Percentiles rank a stretch among this genome's conserved stretches.
Conservation (phyloP, 352 stramenopile species). For the Pythium myriotylum region DNA sequence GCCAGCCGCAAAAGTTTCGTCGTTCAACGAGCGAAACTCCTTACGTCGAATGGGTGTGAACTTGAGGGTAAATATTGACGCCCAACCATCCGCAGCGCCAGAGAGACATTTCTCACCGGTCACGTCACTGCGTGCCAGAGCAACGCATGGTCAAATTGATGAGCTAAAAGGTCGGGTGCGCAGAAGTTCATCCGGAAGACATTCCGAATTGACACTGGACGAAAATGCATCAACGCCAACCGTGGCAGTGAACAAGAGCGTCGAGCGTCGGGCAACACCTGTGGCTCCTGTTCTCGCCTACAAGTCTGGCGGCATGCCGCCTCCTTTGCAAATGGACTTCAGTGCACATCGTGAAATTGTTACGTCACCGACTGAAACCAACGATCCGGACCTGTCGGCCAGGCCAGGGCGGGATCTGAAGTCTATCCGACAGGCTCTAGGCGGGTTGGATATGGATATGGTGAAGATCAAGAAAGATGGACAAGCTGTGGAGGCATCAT, state of each 20-base stretch:
- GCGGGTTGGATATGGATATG: slow-evolving; percentile 67
- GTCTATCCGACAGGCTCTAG: slow-evolving; percentile 42
- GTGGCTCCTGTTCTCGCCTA: background rate
- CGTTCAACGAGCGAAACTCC: slow-evolving; percentile 26
- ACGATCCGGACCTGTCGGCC: background rate
- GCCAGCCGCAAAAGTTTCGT: background rate
- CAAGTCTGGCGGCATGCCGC: slow-evolving; percentile 19
- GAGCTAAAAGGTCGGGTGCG: slow-evolving; percentile 35
- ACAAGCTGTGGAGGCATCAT: slow-evolving; percentile 61
- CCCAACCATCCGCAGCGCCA: slow-evolving; percentile 18
- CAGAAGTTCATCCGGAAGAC: slow-evolving; percentile 5
- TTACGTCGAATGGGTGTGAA: slow-evolving; percentile 51
- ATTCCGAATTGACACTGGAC: slow-evolving; percentile 15
- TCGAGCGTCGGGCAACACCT: slow-evolving; percentile 11
- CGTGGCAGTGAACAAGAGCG: slow-evolving; percentile 30
- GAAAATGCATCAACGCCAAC: slow-evolving; percentile 28
- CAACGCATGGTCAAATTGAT: slow-evolving; percentile 39
- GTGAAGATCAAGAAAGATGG: slow-evolving; percentile 62
- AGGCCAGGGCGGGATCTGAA: slow-evolving; percentile 20
- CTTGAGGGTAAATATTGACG: slow-evolving; percentile 57
- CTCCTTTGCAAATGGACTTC: slow-evolving; percentile 55
- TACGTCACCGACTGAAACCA: slow-evolving; percentile 6
- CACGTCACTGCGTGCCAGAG: slow-evolving; percentile 35
- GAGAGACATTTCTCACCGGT: slow-evolving; percentile 46
- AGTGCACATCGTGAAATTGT: slow-evolving; percentile 15